Evolutionary conservation across 257 asterid genomes (phyloP), one percentile per base, ranked within the genome.

Genomic region (Lavandula angustifolia): DNA sequence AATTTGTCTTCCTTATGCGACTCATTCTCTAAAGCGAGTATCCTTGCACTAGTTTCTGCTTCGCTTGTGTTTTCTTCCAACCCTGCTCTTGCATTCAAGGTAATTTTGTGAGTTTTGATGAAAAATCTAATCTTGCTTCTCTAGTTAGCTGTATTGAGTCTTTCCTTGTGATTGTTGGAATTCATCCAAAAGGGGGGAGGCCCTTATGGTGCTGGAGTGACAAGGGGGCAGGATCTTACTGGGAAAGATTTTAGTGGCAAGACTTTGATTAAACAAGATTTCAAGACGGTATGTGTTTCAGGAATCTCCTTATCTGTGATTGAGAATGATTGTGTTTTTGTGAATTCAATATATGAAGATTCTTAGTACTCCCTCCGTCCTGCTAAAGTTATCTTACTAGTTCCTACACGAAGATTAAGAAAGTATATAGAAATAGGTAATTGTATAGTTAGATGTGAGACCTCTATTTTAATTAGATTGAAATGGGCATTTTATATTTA

Each of bases 61-160:
- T 83, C 96, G 7, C 69, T 92, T 56, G 83, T 87, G 62, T 83
- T 86, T 59, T 79, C 87, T 48, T 79, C 95, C 34, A 50, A 87
- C 82, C 96, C 97, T 64, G 97, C 98, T 80, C 81, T 84, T 58
- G 98, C 98, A 37, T 92, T 81, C 66, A 92, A 85, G 98, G 98
- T 91, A 64, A 12, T 49, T 33, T 0, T 7, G 33, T 60, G 33
- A 47, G 9, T 32, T 43, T 62, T 43, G 60, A 27, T 31, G 3
- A 17, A 16, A 34, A 14, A 31, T 49, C 41, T 69, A 61, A 38
- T 40, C 47, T 76, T 51, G 48, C 13, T 62, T 27, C 46, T 5
- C 9, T 33, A 14, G 60, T 9, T 48, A 9, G 41, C 9, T 37
- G 6, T 7, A 1, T 37, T 7, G 8, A 1, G 2, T 3, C 5